Percentiles rank a stretch among this genome's conserved stretches.
phyloP scores from a whole-genome alignment of 1,139 yeast species.

The Geotrichum macrosporum region DNA sequence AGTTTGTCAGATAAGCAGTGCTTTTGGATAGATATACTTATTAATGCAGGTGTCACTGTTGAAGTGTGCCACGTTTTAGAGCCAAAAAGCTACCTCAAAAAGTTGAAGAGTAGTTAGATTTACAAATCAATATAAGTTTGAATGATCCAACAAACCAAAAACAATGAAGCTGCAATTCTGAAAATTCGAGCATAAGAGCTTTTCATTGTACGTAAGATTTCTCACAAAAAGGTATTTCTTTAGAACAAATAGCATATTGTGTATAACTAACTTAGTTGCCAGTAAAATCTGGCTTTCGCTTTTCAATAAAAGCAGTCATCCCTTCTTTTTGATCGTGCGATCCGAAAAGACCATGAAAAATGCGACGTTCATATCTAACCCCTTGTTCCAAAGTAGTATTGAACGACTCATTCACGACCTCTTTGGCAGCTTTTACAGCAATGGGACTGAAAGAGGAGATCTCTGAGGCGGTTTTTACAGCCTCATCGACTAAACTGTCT shows the following conservation, averaged over 20 bases:
- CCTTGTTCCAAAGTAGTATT: constrained; percentile 43
- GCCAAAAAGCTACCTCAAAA: constrained; percentile 20
- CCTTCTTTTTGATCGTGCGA: constrained; percentile 49
- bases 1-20: constrained; percentile 39
- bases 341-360: constrained; percentile 47
- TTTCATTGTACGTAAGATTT: too few relatives aligned
- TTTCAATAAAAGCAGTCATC: constrained; percentile 49
- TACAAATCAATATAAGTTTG: too few relatives aligned
- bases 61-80: constrained; percentile 37
- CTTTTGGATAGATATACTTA: constrained; percentile 38
- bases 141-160: too few relatives aligned
- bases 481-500: constrained; percentile 43
- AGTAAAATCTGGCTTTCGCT: constrained; percentile 43
- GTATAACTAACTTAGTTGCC: too few relatives aligned
- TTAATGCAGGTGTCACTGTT: constrained; percentile 33
- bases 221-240: too few relatives aligned
- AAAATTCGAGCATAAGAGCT: too few relatives aligned
- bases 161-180: too few relatives aligned
- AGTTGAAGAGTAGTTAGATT: constrained; percentile 17
- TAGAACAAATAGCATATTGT: too few relatives aligned
- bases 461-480: constrained; percentile 44
- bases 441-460: constrained; percentile 43
- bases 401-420: constrained; percentile 42
- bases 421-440: constrained; percentile 48
- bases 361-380: constrained; percentile 42